Percentiles rank a stretch among this genome's conserved stretches.
Conservation (phyloP, 768 basidiomycete genomes). For the Pleurotus tuoliensis region DNA sequence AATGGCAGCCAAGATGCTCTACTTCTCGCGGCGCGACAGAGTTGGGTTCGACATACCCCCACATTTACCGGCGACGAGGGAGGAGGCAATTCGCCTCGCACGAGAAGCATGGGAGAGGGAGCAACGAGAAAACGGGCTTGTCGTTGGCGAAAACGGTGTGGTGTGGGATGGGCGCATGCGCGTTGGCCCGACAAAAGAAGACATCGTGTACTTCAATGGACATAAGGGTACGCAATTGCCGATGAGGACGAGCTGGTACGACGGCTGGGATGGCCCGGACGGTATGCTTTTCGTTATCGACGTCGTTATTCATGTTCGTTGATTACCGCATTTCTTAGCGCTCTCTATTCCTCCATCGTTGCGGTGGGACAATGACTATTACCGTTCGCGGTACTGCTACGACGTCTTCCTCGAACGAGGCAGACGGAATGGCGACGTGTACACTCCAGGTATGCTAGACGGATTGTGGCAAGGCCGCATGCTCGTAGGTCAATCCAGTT, state of each 20-base stretch:
- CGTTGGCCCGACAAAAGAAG: constrained; percentile 48
- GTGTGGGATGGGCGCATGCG: constrained; percentile 16
- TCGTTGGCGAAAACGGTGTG: constrained; percentile 12
- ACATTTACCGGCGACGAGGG: constrained; percentile 28
- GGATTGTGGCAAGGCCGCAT: constrained; percentile 65
- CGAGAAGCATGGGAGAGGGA: neutral
- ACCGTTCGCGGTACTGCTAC: constrained; percentile 44
- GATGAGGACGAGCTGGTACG: constrained; percentile 13
- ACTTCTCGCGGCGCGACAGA: constrained; percentile 54
- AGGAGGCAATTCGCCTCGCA: constrained; percentile 16
- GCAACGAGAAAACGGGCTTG: neutral
- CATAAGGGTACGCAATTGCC: constrained; percentile 28
- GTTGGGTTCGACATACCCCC: constrained; percentile 39
- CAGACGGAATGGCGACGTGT: constrained; percentile 30
- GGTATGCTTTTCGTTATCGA: neutral
- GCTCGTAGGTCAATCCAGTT: constrained; percentile 39
- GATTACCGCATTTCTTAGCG: neutral
- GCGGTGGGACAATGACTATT: constrained; percentile 57
- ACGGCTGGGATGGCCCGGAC: constrained; percentile 8
- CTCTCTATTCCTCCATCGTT: constrained; percentile 17
- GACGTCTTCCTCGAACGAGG: constrained; percentile 23
- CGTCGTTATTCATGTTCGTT: neutral
- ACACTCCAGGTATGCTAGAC: constrained; percentile 46
- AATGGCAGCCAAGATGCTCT: constrained; percentile 59
- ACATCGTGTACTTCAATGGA: constrained; percentile 55